These are phyloP conservation scores for Lachnellula subtilissima DNA, from an alignment of 2,329 filamentous ascomycete species.

Conservation along the genomic window DNA sequence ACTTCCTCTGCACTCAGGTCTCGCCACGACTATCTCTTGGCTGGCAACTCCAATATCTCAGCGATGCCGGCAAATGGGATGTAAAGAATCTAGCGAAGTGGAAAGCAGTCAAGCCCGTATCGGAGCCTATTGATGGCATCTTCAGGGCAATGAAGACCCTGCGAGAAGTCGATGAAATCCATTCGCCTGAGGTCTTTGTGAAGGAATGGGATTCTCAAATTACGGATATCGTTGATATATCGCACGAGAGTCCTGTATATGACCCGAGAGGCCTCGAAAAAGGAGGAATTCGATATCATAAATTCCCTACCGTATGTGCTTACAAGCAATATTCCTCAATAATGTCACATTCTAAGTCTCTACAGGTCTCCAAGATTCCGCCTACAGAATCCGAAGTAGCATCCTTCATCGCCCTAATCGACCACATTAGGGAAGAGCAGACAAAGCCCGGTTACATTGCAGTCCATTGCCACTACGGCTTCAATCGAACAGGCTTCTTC, in stretches of 20 bases:
- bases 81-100: slow-evolving; percentile 95
- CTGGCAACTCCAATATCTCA: slow-evolving; percentile 88
- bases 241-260: slow-evolving; percentile 85
- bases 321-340: background rate
- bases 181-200: slow-evolving; percentile 71
- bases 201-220: slow-evolving; percentile 61
- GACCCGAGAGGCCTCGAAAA: slow-evolving; percentile 66
- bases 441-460: slow-evolving; percentile 54
- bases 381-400: slow-evolving; percentile 53
- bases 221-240: slow-evolving; percentile 82
- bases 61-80: slow-evolving; percentile 92
- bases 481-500: slow-evolving; percentile 90
- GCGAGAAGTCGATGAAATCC: slow-evolving; percentile 77
- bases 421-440: slow-evolving; percentile 54
- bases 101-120: slow-evolving; percentile 74
- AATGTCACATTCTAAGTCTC: background rate
- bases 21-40: slow-evolving; percentile 74
- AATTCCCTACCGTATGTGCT: slow-evolving; percentile 66
- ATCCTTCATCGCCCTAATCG: slow-evolving; percentile 52
- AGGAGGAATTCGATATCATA: slow-evolving; percentile 68
- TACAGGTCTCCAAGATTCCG: slow-evolving; percentile 71
- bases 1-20: slow-evolving; percentile 71
- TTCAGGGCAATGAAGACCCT: slow-evolving; percentile 93
- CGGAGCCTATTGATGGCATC: slow-evolving; percentile 67
- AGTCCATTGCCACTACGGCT: slow-evolving; percentile 94